Conservation (phyloP, 352 stramenopile species). For the Saprolegnia diclina region DNA sequence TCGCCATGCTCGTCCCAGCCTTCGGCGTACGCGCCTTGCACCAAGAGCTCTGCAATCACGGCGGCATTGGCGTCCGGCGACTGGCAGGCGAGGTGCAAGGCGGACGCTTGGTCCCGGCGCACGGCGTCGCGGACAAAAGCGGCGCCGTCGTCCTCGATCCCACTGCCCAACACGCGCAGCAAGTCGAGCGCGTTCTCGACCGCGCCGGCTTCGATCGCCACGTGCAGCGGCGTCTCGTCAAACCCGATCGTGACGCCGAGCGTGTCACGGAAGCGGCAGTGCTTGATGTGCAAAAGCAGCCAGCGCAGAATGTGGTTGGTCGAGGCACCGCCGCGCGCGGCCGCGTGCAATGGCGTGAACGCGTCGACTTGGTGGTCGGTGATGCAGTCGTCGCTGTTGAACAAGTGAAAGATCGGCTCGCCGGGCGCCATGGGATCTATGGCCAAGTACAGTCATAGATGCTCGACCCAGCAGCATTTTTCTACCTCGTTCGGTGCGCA, state of each 20-base stretch:
- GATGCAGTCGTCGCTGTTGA: constrained; percentile 24
- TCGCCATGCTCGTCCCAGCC: constrained; percentile 48
- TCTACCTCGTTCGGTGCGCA: background rate
- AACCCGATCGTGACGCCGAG: constrained; percentile 31
- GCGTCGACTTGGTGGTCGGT: constrained; percentile 37
- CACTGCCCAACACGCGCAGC: constrained; percentile 29
- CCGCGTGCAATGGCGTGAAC: constrained; percentile 40
- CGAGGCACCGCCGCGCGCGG: constrained; percentile 36
- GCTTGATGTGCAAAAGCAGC: constrained; percentile 40
- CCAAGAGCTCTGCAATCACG: constrained; percentile 43
- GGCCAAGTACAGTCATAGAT: too few relatives aligned
- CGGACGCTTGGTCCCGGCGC: constrained; percentile 30
- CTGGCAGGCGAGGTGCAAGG: constrained; percentile 49
- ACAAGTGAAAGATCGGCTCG: constrained; percentile 15
- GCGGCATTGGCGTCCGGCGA: constrained; percentile 39
- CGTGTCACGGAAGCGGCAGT: constrained; percentile 15
- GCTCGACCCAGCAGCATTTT: background rate
- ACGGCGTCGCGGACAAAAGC: constrained; percentile 20
- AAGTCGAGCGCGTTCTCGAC: constrained; percentile 41
- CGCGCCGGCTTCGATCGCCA: constrained; percentile 37
- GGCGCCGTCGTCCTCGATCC: constrained; percentile 2
- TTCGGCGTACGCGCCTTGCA: constrained; percentile 37
- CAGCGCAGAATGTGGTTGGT: constrained; percentile 38
- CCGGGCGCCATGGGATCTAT: constrained; percentile 1
- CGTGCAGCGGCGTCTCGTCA: constrained; percentile 43